Base-by-base conservation (phyloP, 805 yeast species). In the Ogataea salicorniae region DNA sequence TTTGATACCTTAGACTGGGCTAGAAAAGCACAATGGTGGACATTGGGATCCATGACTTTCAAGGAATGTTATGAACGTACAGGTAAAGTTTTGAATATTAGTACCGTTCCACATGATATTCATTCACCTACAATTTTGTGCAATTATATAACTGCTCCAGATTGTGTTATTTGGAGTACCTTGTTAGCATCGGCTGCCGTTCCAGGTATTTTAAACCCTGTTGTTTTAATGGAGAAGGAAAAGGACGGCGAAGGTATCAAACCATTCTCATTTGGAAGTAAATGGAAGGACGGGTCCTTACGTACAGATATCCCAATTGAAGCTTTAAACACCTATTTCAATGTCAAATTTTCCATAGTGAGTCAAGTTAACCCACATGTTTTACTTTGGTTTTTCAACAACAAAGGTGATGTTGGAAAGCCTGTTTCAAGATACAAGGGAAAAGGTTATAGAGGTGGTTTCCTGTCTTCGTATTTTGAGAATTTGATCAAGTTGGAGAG, bases 331-430 rank as follows among this genome's bases (percentile, higher is more conserved):
- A 79, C 84, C 8, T 83, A 83, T 64, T 86, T 81, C 63, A 85
- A 87, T 56, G 89, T 83, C 34, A 85, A 80, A 60, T 87, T 84
- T 61, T 75, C 88, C 7, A 73, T 86, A 37, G 94, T 87, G 17
- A 81, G 89, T 17, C 95, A 86, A 67, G 92, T 86, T 7, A 86
- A 87, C 61, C 94, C 95, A 1, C 95, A 86, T 62, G 83, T 86
- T 33, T 76, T 85, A 41, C 69, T 87, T 18, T 86, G 87, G 66
- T 83, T 82, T 57, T 86, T 78, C 60, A 85, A 89, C 7, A 89
- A 92, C 22, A 76, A 83, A 55, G 95, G 95, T 1, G 81, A 87
- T 2, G 86, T 86, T 16, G 95, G 95, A 0, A 71, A 84, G 47
- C 95, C 95, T 0, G 87, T 87, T 20, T 75, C 84, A 1, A 71